Percentiles rank a stretch among this genome's conserved stretches.
Evolutionary conservation across 108 stramenopile genomes (phyloP).

Genomic region (Conticribra guillardii): DNA sequence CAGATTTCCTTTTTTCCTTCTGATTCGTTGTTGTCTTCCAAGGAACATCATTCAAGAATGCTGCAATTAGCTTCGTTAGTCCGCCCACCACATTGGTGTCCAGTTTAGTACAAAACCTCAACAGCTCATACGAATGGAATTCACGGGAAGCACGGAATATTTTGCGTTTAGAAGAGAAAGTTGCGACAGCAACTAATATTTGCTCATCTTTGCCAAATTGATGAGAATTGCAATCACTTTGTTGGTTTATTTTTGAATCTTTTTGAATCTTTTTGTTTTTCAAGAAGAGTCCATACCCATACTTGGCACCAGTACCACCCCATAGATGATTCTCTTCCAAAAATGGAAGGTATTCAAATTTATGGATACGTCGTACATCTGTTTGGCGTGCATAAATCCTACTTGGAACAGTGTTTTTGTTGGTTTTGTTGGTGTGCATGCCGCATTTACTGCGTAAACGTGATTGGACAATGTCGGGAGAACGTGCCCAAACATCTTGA

Average conservation of each 20-base stretch:
- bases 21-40: constrained; percentile 12
- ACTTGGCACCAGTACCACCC: constrained; percentile 63
- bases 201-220: constrained; percentile 17
- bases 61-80: constrained; percentile 58
- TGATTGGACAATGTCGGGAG: constrained; percentile 52
- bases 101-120: constrained; percentile 64
- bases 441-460: constrained; percentile 55
- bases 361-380: constrained; percentile 35
- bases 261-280: constrained; percentile 4
- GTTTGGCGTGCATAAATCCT: constrained; percentile 70
- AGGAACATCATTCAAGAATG: constrained; percentile 49
- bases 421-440: not conserved
- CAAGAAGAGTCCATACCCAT: constrained; percentile 61
- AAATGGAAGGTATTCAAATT: constrained; percentile 52
- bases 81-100: constrained; percentile 66
- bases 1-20: not conserved
- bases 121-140: constrained; percentile 61
- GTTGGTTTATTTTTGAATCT: not conserved
- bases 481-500: constrained; percentile 70
- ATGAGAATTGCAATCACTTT: no score
- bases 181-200: constrained; percentile 63
- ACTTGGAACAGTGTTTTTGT: not conserved
- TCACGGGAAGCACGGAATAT: constrained; percentile 22
- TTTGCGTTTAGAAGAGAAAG: constrained; percentile 60
- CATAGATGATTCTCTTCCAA: constrained; percentile 71